These are phyloP conservation scores for Emericellopsis terricola DNA, from an alignment of 495 filamentous ascomycete species.

Conservation along the genomic window DNA sequence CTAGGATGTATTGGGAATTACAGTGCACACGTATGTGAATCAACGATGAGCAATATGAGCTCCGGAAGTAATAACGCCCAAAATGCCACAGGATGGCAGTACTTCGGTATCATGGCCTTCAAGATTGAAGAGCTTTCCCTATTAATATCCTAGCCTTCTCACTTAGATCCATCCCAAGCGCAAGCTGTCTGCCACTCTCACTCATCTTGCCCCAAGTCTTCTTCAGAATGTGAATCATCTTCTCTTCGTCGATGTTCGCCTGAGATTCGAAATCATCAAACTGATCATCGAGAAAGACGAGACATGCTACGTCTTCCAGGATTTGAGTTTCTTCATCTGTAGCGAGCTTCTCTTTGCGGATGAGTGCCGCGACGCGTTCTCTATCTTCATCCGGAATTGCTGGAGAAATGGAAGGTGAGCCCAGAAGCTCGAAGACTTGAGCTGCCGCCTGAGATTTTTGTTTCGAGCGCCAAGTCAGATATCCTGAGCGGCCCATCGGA, in stretches of 20 bases:
- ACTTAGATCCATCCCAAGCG: slow-evolving; percentile 43
- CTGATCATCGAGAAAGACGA: slow-evolving; percentile 75
- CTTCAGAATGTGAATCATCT: slow-evolving; percentile 50
- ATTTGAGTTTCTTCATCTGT: slow-evolving; percentile 47
- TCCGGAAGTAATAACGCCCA: no score
- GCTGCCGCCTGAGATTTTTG: slow-evolving; percentile 54
- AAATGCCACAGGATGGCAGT: no score
- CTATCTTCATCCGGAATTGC: slow-evolving; percentile 19
- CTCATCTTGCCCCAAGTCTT: slow-evolving; percentile 85
- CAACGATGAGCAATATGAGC: background rate
- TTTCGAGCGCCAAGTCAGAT: slow-evolving; percentile 54
- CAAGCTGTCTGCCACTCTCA: slow-evolving; percentile 43
- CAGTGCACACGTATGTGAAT: background rate
- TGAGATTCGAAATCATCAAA: slow-evolving; percentile 52
- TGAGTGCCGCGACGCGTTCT: slow-evolving; percentile 36
- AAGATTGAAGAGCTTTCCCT: slow-evolving; percentile 38
- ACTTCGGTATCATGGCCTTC: background rate
- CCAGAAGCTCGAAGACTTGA: slow-evolving; percentile 35
- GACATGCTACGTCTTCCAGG: slow-evolving; percentile 69
- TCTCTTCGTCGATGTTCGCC: slow-evolving; percentile 45
- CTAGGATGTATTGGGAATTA: background rate
- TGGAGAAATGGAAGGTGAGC: slow-evolving; percentile 16
- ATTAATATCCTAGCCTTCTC: slow-evolving; percentile 41
- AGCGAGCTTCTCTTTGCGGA: slow-evolving; percentile 47
- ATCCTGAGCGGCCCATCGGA: slow-evolving; percentile 50